Base-by-base conservation (phyloP, 192 early-diverging fungal genomes). In the Spinellus fusiger region DNA sequence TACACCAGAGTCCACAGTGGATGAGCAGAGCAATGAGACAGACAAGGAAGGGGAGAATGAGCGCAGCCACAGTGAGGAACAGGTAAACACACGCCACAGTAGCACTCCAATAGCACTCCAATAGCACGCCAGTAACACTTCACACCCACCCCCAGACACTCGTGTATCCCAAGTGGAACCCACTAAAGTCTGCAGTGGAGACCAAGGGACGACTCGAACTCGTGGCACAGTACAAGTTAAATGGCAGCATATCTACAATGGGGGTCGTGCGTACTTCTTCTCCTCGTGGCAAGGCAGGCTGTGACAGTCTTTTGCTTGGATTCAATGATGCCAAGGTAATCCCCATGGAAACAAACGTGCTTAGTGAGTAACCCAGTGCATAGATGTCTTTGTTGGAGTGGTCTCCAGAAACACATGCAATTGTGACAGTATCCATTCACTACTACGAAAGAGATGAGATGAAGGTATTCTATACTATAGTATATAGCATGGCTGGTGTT, bases 361-460 rank as follows among this genome's bases (percentile, higher is more conserved):
- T 44, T 48, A n/a, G n/a, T n/a, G n/a, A 16, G 3, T 50, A 34
- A 50, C 31, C 23, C 23, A 25, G 34, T 16, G 15, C 10, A 13
- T 80, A 97, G 89, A 91, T 98, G 89, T 90, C 93, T 22, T 65
- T 98, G 44, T 71, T 98, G 26, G 89, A 94, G 56, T 98, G 84
- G 72, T 89, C 89, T 15, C 78, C 74, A 3, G 77, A 82, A 34
- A 83, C 82, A 7, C 84, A 93, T 54, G 74, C 77, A 31, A 78
- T 96, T 55, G 83, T 89, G 1, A 98, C 96, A 2, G 91, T 97
- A 22, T 97, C 94, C 9, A 87, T 98, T 18, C 96, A 98, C 75
- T 94, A 89, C 69, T 98, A 96, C 71, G 96, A 98, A 70, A 80
- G 92, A 31, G 96, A 96, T 49, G 85, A 89, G 57, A 86, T 91